Evolutionary conservation across 768 basidiomycete genomes (phyloP).

Genomic region (Hygrophorus pudorinus): DNA sequence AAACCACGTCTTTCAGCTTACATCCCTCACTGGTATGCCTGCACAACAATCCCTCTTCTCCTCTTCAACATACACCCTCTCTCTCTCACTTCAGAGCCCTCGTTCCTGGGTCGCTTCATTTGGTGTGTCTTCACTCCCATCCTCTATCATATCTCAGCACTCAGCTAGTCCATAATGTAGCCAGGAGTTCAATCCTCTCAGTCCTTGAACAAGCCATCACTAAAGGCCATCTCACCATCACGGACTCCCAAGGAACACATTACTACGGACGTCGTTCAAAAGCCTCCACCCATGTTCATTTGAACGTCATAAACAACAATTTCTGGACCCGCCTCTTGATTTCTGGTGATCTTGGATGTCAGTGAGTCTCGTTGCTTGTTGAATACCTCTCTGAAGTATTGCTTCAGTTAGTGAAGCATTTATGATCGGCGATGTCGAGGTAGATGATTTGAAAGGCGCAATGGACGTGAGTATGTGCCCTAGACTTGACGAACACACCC

Average conservation of each 20-base stretch:
- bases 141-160: constrained; percentile 5
- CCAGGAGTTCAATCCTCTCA: constrained; percentile 50
- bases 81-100: constrained; percentile 34
- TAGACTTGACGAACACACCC: constrained; percentile 1
- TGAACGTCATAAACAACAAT: constrained; percentile 47
- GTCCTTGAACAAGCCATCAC: constrained; percentile 49
- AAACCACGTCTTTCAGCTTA: too few relatives aligned
- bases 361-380: constrained; percentile 16
- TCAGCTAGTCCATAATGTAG: constrained; percentile 20
- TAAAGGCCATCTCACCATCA: constrained; percentile 49
- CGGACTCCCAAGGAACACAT: constrained; percentile 49
- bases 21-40: too few relatives aligned
- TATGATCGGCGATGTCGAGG: constrained; percentile 62
- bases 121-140: constrained; percentile 23
- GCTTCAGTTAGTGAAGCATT: constrained; percentile 59
- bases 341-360: constrained; percentile 58
- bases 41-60: constrained; percentile 35
- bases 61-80: constrained; percentile 32
- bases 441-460: constrained; percentile 44
- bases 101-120: constrained; percentile 40
- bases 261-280: constrained; percentile 50
- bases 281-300: constrained; percentile 50
- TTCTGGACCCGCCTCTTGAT: constrained; percentile 63
- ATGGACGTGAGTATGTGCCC: constrained; percentile 44
- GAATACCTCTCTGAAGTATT: neutral